Conservation (phyloP, 306 rosid species). For the Ormosia semicastrata region DNA sequence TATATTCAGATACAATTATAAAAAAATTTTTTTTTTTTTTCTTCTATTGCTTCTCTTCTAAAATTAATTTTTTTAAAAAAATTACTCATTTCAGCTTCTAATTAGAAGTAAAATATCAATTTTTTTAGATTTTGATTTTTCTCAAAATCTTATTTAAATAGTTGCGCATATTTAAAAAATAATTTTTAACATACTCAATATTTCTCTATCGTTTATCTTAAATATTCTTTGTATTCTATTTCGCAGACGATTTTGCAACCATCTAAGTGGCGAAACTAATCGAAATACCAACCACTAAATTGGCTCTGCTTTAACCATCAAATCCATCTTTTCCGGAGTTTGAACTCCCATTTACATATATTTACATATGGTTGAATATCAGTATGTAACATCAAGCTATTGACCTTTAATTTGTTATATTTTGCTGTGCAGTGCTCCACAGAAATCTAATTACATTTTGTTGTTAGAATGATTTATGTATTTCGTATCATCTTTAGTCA, state of each 20-base stretch:
- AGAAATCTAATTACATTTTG: neutral
- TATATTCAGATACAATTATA: no score
- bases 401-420: neutral
- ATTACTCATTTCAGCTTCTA: no score
- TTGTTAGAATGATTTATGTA: no score
- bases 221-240: neutral
- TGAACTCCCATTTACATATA: neutral
- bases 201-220: neutral
- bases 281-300: neutral
- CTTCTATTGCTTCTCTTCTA: no score
- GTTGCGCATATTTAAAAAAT: no score
- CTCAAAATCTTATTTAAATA: no score
- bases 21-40: no score
- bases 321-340: neutral
- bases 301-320: neutral
- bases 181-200: no score
- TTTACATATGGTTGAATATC: neutral
- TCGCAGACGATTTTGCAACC: conserved; percentile 6
- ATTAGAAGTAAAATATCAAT: no score
- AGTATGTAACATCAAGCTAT: neutral
- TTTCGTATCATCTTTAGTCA: neutral
- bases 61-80: no score
- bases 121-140: no score
- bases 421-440: neutral
- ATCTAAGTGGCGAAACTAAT: neutral